These are phyloP conservation scores for Mortierella sp. DNA, from an alignment of 371 early-diverging fungal genomes.

Conservation along the genomic window DNA sequence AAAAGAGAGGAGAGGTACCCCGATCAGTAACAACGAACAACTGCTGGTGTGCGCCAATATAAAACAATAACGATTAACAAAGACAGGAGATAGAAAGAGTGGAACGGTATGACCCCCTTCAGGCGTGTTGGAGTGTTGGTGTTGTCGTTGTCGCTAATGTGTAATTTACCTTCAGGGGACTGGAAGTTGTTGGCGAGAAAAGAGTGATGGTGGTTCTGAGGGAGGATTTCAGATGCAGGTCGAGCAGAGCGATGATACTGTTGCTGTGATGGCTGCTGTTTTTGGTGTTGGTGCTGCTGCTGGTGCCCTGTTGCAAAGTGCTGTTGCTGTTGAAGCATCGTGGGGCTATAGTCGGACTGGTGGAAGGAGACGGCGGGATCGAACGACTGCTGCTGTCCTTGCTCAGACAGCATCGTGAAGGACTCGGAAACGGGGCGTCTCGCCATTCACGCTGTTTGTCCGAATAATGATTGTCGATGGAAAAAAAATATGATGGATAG, in stretches of 20 bases:
- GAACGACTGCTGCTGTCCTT: constrained; percentile 49
- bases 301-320: constrained; percentile 22
- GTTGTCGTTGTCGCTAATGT: neutral
- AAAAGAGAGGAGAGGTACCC: constrained; percentile 9
- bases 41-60: neutral
- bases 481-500: neutral
- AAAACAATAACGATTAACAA: neutral
- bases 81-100: neutral
- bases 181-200: constrained; percentile 45
- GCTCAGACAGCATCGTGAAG: constrained; percentile 54
- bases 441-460: constrained; percentile 40
- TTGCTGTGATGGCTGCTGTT: constrained; percentile 32
- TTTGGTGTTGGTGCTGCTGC: constrained; percentile 45
- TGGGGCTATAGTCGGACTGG: constrained; percentile 48
- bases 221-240: constrained; percentile 53
- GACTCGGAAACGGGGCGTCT: constrained; percentile 57
- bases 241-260: constrained; percentile 43
- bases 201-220: constrained; percentile 44
- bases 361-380: constrained; percentile 48
- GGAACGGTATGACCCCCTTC: neutral
- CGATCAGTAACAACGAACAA: constrained; percentile 5
- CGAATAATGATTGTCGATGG: neutral
- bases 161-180: constrained; percentile 52
- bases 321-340: constrained; percentile 49
- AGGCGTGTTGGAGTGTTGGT: neutral